Evolutionary conservation across 805 yeast species (phyloP), one percentile per base, ranked within the genome.

Genomic region (Candida xiaguanensis): DNA sequence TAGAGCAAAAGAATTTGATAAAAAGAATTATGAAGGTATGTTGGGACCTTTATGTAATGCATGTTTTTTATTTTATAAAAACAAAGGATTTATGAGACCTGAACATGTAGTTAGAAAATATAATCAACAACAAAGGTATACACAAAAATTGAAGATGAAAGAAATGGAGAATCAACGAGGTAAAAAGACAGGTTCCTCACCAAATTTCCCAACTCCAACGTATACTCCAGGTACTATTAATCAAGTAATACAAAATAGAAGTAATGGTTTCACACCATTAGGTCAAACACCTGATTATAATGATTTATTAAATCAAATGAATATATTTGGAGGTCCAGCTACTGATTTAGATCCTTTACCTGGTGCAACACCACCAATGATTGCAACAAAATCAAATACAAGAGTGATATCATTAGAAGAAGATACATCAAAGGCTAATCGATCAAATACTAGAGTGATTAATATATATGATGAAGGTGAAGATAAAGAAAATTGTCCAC

Each of bases 361-460:
- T 5, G 67, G 66, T 4, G 51, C 52, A 4, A 67, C 72, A 5
- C 75, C 71, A 36, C 72, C 72, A 45, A 71, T 61, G 75, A 64
- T 65, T 57, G 81, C 81, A n/a, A 73, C 75, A 4, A 76, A 76
- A 49, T 56, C 72, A 30, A 76, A 75, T 47, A 76, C 81, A 3
- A 64, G 79, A 29, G 67, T 76, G 16, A 75, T 76, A 33, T 75
- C 73, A 43, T 44, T 76, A n/a, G 75, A 71, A 41, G 77, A 68
- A 25, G 63, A 54, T 30, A 4, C 11, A 12, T n/a, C 34, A 74
- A 65, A 63, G 58, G 81, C 81, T 14, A 72, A 74, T 5, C 75
- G 75, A 48, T 54, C 70, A 26, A 75, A 74, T 47, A 76, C 81
- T 2, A 63, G 79, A 24, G 68, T 76, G 16, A 75, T 76, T 33